Evolutionary conservation across 345 rosid genomes (phyloP), one percentile per base, ranked within the genome.

Genomic region (Lepidium sativum): DNA sequence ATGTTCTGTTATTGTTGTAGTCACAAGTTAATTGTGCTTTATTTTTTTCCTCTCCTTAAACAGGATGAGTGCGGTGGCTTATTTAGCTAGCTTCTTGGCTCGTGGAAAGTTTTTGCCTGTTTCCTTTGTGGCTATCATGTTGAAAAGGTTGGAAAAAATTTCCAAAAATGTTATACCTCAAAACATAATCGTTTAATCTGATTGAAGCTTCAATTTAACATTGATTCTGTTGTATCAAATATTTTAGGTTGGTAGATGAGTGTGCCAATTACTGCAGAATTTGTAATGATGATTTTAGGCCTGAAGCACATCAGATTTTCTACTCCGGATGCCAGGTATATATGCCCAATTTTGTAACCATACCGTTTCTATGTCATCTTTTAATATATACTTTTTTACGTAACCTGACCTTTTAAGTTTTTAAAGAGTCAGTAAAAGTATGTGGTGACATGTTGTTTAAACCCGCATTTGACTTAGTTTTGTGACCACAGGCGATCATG

Each of bases 41-140:
- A n/a, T n/a, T 49, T 16, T 42, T 41, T 45, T 34, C 52, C 38
- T 74, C n/a, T n/a, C n/a, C n/a, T n/a, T n/a, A 7, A 41, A 64
- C 83, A 89, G 97, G 86, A 92, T 87, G 95, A 92, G 87, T 83
- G 86, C 96, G 10, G 89, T 80, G 60, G 83, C 96, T 44, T 92
- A 89, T 82, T 91, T 92, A 63, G 88, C 96, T 66, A 92, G 98
- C 77, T 92, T 80, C 72, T 69, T 92, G 82, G 82, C 97, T 43
- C 89, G 96, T 5, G 98, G 80, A 37, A 92, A 83, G 77, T 87
- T 89, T 73, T 63, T 89, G 38, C 66, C 84, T 5, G 68, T 81
- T 71, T 75, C 81, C 57, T 72, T 76, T 60, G 71, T 87, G 50
- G 65, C 79, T 35, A 75, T 17, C 76, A 60, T 76, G 33, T 73